phyloP scores from a whole-genome alignment of 345 rosid species.

The Gossypium ekmanianum region DNA sequence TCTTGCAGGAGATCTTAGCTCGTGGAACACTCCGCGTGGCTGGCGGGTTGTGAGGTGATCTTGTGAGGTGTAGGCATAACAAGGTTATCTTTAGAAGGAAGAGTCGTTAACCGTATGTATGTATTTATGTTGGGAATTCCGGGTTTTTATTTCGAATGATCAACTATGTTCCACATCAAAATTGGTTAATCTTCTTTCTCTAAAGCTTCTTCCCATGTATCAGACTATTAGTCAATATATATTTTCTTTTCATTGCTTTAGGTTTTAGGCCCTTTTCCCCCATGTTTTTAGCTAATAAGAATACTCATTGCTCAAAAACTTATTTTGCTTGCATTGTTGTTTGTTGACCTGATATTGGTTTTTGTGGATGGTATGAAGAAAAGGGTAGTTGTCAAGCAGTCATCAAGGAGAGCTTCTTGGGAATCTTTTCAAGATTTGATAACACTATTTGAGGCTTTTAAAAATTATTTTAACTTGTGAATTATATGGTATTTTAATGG shows the following conservation, averaged over 20 bases:
- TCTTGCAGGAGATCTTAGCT: no score
- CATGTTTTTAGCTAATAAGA: not conserved
- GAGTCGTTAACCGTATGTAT: not conserved
- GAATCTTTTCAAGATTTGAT: not conserved
- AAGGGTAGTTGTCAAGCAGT: not conserved
- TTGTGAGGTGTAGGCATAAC: no score
- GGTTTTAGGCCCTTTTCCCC: not conserved
- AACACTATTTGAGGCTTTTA: not conserved
- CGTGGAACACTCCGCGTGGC: no score
- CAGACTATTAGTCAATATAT: not conserved
- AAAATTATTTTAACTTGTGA: not conserved
- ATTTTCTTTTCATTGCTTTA: not conserved
- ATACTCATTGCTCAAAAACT: not conserved
- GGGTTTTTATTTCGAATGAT: not conserved
- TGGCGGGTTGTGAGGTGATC: no score
- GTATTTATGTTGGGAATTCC: conserved; percentile 1
- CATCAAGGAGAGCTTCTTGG: not conserved
- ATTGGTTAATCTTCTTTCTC: not conserved
- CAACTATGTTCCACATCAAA: not conserved
- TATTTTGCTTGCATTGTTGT: not conserved
- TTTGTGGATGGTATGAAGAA: not conserved
- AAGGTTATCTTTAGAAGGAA: not conserved
- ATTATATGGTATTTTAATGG: not conserved
- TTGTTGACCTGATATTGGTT: not conserved
- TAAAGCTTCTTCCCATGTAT: not conserved